A percentile compares a stretch with the other conserved stretches of the same genome.
Conservation (phyloP, 768 basidiomycete species). For the Holtermannia corniformis region DNA sequence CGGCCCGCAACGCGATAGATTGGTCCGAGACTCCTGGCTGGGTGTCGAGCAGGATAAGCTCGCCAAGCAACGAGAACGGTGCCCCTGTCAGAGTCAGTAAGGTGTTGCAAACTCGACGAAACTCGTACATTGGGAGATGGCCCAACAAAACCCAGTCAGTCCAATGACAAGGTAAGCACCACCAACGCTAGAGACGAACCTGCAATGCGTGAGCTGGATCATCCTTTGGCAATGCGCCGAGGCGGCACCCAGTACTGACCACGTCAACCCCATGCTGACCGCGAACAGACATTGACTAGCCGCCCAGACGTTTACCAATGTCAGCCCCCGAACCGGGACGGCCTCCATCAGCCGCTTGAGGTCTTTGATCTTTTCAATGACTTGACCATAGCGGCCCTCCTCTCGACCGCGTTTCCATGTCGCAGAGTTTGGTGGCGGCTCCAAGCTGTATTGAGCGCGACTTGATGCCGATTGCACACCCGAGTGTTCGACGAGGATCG, state of each 20-base stretch:
- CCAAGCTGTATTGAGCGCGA: background rate
- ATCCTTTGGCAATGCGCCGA: slow-evolving; percentile 1
- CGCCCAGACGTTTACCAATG: slow-evolving; percentile 56
- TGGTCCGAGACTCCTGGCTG: slow-evolving; percentile 4
- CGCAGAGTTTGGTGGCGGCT: slow-evolving; percentile 1
- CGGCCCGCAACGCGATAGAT: slow-evolving; percentile 35
- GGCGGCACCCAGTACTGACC: slow-evolving; percentile 50
- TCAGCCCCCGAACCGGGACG: slow-evolving; percentile 39
- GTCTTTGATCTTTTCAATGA: slow-evolving; percentile 6
- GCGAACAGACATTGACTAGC: slow-evolving; percentile 65
- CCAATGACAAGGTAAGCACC: slow-evolving; percentile 69
- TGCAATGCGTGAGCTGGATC: too few species aligned
- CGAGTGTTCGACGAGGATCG: slow-evolving; percentile 48
- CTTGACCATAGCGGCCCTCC: slow-evolving; percentile 7
- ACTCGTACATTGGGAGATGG: slow-evolving; percentile 63
- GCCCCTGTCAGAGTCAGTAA: slow-evolving; percentile 46
- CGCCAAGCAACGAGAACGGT: slow-evolving; percentile 78
- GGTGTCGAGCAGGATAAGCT: slow-evolving; percentile 62
- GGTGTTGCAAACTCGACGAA: background rate
- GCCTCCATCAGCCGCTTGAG: slow-evolving; percentile 2
- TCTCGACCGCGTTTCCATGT: slow-evolving; percentile 14
- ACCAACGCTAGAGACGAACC: slow-evolving; percentile 59
- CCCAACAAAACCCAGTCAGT: slow-evolving; percentile 83
- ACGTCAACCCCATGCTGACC: slow-evolving; percentile 66
- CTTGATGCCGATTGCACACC: slow-evolving; percentile 12